A percentile compares a stretch with the other conserved stretches of the same genome.
These are phyloP conservation scores for Xylaria sp. DNA, from an alignment of 2,329 filamentous ascomycete species.

Conservation along the genomic window DNA sequence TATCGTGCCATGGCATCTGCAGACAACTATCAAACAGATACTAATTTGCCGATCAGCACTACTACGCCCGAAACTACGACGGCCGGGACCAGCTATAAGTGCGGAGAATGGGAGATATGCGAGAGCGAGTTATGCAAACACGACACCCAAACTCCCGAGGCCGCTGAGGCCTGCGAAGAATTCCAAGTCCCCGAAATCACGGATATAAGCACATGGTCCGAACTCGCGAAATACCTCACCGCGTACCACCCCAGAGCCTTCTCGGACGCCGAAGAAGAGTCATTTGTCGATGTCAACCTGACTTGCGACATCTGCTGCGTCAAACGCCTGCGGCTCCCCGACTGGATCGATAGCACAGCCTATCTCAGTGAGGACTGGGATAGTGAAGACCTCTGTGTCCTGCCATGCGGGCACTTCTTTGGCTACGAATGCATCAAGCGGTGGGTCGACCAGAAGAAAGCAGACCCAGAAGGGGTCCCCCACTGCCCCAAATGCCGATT, in stretches of 20 bases:
- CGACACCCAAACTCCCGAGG: too few species aligned
- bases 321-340: not conserved
- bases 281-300: not conserved
- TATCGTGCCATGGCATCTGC: not conserved
- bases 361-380: not conserved
- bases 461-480: not conserved
- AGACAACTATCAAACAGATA: not conserved
- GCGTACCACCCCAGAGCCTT: not conserved
- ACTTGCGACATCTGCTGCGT: not conserved
- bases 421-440: not conserved
- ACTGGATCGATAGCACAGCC: not conserved
- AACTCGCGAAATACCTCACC: conserved; percentile 10
- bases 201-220: not conserved
- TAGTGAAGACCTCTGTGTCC: not conserved
- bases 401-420: conserved; percentile 23
- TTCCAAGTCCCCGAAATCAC: not conserved
- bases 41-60: not conserved
- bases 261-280: not conserved
- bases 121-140: not conserved
- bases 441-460: not conserved
- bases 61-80: too few species aligned
- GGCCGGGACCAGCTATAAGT: not conserved
- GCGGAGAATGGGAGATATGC: not conserved
- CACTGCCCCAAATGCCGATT: conserved; percentile 7
- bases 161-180: not conserved